phyloP scores from a whole-genome alignment of 352 stramenopile species.

The Aphanomyces cochlioides region DNA sequence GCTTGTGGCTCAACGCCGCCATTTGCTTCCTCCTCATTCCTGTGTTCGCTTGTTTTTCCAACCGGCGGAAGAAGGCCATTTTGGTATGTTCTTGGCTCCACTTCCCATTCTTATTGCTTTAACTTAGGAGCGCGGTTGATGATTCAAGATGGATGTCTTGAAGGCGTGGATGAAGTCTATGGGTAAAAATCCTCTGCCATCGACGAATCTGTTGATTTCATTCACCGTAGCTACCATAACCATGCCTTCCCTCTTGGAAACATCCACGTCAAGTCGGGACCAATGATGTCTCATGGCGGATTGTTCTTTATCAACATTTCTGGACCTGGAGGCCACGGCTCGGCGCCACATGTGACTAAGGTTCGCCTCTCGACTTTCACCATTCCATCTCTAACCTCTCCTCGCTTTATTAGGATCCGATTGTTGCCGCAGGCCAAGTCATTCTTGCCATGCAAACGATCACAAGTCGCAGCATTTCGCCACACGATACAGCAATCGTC shows the following conservation, averaged over 20 bases:
- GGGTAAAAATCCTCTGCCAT: constrained; percentile 35
- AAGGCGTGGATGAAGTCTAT: constrained; percentile 86
- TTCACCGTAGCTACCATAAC: constrained; percentile 61
- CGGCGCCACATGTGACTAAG: constrained; percentile 86
- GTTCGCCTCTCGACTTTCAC: constrained; percentile 26
- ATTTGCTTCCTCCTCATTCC: constrained; percentile 63
- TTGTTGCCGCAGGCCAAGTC: not conserved
- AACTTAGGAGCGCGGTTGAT: constrained; percentile 71
- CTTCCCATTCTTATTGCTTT: not conserved
- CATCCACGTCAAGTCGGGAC: constrained; percentile 80
- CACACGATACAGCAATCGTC: constrained; percentile 89
- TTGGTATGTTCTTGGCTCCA: constrained; percentile 25
- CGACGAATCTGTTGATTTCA: not conserved
- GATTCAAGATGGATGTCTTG: constrained; percentile 87
- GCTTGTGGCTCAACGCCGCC: constrained; percentile 64
- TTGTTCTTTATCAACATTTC: constrained; percentile 90
- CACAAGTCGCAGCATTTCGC: constrained; percentile 85
- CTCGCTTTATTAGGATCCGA: not conserved
- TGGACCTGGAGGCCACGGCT: constrained; percentile 92
- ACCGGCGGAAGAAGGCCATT: constrained; percentile 88
- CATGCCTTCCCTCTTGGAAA: constrained; percentile 83
- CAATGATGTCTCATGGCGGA: constrained; percentile 90
- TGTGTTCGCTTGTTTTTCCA: constrained; percentile 94
- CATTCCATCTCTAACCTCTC: not conserved
- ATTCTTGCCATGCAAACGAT: constrained; percentile 68